Evolutionary conservation across 2,329 filamentous ascomycete genomes (phyloP).

Genomic region (Sporothrix inflata): DNA sequence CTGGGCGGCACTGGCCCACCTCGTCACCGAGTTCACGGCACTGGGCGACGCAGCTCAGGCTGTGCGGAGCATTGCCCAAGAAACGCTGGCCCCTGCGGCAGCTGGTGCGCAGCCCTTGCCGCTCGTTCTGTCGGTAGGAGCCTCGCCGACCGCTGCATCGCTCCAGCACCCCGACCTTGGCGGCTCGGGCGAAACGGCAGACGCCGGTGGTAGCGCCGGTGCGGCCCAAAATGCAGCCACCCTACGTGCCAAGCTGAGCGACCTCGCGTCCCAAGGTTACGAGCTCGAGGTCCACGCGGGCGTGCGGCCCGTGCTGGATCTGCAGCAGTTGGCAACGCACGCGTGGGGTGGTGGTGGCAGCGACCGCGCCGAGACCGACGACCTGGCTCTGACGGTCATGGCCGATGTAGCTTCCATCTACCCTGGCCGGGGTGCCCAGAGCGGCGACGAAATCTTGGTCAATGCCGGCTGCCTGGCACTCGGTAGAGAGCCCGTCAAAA

Average conservation of each 20-base stretch:
- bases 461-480: conserved; percentile 71
- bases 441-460: conserved; percentile 65
- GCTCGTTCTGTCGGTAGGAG: conserved; percentile 69
- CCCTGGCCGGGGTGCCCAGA: conserved; percentile 58
- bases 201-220: background rate
- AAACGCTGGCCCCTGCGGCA: background rate
- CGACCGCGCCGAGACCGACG: conserved; percentile 41
- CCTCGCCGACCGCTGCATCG: conserved; percentile 73
- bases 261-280: conserved; percentile 46
- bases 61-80: conserved; percentile 14
- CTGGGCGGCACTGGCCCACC: conserved; percentile 57
- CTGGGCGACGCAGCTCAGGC: conserved; percentile 50
- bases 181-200: background rate
- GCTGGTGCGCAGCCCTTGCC: conserved; percentile 7
- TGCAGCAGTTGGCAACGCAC: conserved; percentile 77
- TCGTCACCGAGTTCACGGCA: conserved; percentile 63
- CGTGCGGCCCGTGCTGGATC: conserved; percentile 74
- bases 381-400: conserved; percentile 70
- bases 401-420: conserved; percentile 74
- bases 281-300: conserved; percentile 73
- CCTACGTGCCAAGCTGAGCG: conserved; percentile 47
- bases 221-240: conserved; percentile 39
- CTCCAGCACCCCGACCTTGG: conserved; percentile 57
- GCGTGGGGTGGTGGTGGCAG: conserved; percentile 49
- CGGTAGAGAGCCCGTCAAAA: conserved; percentile 72